Conservation (phyloP, 192 early-diverging fungal species). For the Coemansia sp. region DNA sequence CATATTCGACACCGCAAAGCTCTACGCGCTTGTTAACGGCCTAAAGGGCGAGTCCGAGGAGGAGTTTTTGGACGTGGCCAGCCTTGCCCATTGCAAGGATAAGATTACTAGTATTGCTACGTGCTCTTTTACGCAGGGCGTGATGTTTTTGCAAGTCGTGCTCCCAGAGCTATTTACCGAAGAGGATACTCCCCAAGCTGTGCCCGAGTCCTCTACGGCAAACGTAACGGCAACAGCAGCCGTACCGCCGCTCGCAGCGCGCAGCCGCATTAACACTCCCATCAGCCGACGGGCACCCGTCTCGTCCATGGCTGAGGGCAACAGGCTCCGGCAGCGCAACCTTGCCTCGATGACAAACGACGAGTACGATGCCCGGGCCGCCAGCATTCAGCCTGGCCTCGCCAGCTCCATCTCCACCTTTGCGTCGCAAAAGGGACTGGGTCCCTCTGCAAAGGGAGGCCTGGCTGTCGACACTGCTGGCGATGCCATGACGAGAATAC, state of each 20-base stretch:
- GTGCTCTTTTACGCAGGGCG: neutral
- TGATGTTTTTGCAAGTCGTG: constrained; percentile 12
- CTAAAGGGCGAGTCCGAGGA: neutral
- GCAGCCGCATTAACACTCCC: constrained; percentile 20
- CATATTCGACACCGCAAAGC: neutral
- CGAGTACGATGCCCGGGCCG: constrained; percentile 38
- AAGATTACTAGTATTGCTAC: neutral
- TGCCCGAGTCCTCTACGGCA: neutral
- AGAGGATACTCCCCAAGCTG: neutral
- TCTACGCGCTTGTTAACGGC: neutral
- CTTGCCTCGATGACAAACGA: constrained; percentile 28
- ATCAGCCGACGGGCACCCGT: neutral
- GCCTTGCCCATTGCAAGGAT: neutral
- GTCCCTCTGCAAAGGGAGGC: neutral
- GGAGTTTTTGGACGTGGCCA: neutral
- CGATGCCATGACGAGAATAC: neutral
- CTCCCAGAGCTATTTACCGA: constrained; percentile 3
- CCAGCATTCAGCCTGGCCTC: constrained; percentile 19
- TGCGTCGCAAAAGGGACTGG: constrained; percentile 19
- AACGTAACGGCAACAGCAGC: neutral
- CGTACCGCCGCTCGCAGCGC: constrained; percentile 12
- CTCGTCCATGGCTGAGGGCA: constrained; percentile 31
- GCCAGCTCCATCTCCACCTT: constrained; percentile 20
- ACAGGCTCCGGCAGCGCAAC: constrained; percentile 27
- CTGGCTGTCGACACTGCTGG: neutral